Base-by-base conservation (phyloP, 192 early-diverging fungal species). In the Chytriomyces sp. region DNA sequence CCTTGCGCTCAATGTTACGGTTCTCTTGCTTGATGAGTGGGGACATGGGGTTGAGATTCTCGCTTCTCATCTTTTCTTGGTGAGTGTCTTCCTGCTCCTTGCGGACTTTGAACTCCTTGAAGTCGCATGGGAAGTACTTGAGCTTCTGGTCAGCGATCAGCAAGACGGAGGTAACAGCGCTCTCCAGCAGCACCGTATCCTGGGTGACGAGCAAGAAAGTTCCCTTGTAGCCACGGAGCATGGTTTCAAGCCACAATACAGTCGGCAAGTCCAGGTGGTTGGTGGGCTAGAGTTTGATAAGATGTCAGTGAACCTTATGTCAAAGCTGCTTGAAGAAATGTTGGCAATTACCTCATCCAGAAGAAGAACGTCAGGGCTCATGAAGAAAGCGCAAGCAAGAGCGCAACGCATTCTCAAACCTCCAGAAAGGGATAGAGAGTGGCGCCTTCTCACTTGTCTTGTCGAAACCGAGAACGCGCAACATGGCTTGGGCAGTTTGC, bases 341-440 rank as follows among this genome's bases (percentile, higher is more conserved):
- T 18, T 13, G 57, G 13, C 13, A 64, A 10, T 45, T 24, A 71
- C 69, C 69, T 95, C 94, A 78, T 95, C 94, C 73, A 94, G 83
- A 68, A 95, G 83, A 77, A 94, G 80, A 62, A 95, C 90, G 80
- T 95, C 94, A 77, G 93, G 89, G 78, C 92, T 91, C 85, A 87
- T 83, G 80, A 95, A 85, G 87, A 95, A 91, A 61, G 94, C 93
- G 85, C 92, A 90, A 18, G 93, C 93, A 81, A 95, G 88, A 82
- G 89, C 92, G 64, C 93, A 82, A 89, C 92, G 93, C 94, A 95
- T 95, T 83, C 93, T 92, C 91, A 92, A 93, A 82, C 93, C 93
- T 84, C 93, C 93, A 79, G 91, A 92, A 20, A 95, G 91, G 7
- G 80, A 76, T n/a, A 50, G 87, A 53, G 77, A 96, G 89, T 5